Evolutionary conservation across 2,329 filamentous ascomycete species (phyloP), one percentile per base, ranked within the genome.

Genomic region (Pochonia chlamydosporia): DNA sequence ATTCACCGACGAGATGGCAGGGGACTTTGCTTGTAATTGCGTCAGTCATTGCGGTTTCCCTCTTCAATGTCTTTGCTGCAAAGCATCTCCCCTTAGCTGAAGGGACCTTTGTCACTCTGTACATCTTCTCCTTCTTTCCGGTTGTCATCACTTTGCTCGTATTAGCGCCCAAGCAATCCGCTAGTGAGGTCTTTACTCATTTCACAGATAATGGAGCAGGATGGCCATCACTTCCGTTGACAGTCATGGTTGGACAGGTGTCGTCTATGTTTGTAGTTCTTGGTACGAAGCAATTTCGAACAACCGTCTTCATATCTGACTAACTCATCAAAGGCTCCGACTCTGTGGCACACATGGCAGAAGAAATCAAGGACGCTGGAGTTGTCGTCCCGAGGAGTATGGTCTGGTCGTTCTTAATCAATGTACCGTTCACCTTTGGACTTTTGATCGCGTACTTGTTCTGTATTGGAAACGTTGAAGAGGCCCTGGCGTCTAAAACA

Each of bases 361-460:
- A 56, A n/a, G 54, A 56, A 16, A 52, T 54, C 11, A 44, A 46
- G 9, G 52, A 56, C 24, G 50, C 54, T 5, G 45, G 52, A 6
- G 43, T 56, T 23, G 46, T 52, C 13, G 52, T 56, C 16, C 54
- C 54, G 10, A 44, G 47, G 36, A 45, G 48, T 40, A 54, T 56
- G 48, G 40, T 51, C 10, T 49, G 41, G 46, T 52, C 51, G 2
- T 53, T 52, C 21, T 9, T 58, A 9, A 18, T 53, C 11, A 59
- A 58, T 31, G 50, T 53, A 7, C 43, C 48, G 7, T 47, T 57
- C 14, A 52, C 52, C 3, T 57, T 57, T 40, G 49, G 50, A 25
- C 53, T 61, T 49, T 23, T 59, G 25, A 48, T 61, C 42, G 53
- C 55, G 1, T 54, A 48, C 30, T 48, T 55, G 25, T 59, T 56